Conservation (phyloP, 2,329 filamentous ascomycete species). For the Mollisia scopiformis region DNA sequence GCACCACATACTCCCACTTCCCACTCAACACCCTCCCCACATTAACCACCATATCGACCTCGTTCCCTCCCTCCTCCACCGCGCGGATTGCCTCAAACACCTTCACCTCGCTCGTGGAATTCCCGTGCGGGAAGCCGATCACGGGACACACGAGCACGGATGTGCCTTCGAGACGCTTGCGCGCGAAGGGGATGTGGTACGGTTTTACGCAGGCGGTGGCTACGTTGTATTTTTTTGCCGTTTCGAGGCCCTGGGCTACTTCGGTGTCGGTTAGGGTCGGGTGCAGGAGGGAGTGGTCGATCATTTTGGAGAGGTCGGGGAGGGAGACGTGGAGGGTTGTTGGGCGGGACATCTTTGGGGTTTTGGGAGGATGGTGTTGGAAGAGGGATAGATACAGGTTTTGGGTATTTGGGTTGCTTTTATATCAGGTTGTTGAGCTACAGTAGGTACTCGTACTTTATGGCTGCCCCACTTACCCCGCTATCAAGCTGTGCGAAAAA, state of each 20-base stretch:
- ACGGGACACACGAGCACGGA: constrained; percentile 50
- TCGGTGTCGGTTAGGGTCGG: constrained; percentile 63
- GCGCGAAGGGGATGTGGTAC: constrained; percentile 54
- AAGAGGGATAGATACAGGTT: neutral
- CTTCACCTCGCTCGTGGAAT: constrained; percentile 56
- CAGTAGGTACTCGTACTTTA: too few relatives aligned
- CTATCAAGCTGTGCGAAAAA: too few relatives aligned
- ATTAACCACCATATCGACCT: constrained; percentile 66
- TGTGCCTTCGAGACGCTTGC: constrained; percentile 48
- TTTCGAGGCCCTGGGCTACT: constrained; percentile 50
- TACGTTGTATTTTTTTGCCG: constrained; percentile 51
- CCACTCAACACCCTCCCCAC: constrained; percentile 58
- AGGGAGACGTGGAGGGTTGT: neutral
- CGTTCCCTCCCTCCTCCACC: constrained; percentile 49
- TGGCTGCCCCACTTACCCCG: too few relatives aligned
- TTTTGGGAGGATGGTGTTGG: neutral
- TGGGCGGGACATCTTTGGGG: neutral
- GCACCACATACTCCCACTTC: constrained; percentile 58
- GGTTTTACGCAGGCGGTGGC: constrained; percentile 63
- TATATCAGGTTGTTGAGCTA: too few relatives aligned
- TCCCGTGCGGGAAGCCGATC: constrained; percentile 64
- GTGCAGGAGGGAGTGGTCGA: constrained; percentile 58
- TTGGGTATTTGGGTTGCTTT: too few relatives aligned
- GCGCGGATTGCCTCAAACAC: constrained; percentile 54
- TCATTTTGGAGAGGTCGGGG: neutral